Conservation (phyloP, 495 filamentous ascomycete genomes). For the Pseudotulostoma volvatum region DNA sequence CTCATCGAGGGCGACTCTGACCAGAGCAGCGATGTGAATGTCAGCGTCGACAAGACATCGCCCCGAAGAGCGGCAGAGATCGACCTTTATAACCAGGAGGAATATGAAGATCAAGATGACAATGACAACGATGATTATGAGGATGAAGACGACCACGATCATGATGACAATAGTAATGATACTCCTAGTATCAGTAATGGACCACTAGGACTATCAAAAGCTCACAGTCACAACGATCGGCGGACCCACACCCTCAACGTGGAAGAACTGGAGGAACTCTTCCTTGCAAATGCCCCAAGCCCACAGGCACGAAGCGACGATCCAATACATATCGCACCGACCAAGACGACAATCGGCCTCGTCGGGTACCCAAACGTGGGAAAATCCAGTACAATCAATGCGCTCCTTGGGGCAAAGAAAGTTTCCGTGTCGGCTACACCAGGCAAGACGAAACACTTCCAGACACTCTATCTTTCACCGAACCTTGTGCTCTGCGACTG, state of each 20-base stretch:
- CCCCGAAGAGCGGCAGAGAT: constrained; percentile 22
- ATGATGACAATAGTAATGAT: constrained; percentile 13
- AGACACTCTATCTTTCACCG: constrained; percentile 87
- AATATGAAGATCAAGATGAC: constrained; percentile 23
- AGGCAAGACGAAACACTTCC: constrained; percentile 98
- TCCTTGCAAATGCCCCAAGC: constrained; percentile 57
- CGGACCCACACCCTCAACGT: constrained; percentile 71
- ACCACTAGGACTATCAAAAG: neutral
- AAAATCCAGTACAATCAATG: constrained; percentile 98
- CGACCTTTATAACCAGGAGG: constrained; percentile 17
- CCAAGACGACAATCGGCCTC: constrained; percentile 74
- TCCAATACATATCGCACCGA: constrained; percentile 20
- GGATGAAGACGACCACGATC: constrained; percentile 14
- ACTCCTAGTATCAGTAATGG: neutral
- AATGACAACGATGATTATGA: constrained; percentile 18
- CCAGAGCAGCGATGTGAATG: constrained; percentile 13
- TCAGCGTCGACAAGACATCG: constrained; percentile 20
- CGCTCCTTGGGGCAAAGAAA: constrained; percentile 92
- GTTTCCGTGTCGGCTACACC: constrained; percentile 96
- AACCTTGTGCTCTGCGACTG: constrained; percentile 92
- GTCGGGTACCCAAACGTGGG: constrained; percentile 99
- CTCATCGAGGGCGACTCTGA: constrained; percentile 28
- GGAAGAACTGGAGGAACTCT: constrained; percentile 80
- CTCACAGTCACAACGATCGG: constrained; percentile 20
- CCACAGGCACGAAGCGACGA: constrained; percentile 19